These are phyloP conservation scores for Lasiodiplodia sp. DNA, from an alignment of 2,329 filamentous ascomycete genomes.

Conservation along the genomic window DNA sequence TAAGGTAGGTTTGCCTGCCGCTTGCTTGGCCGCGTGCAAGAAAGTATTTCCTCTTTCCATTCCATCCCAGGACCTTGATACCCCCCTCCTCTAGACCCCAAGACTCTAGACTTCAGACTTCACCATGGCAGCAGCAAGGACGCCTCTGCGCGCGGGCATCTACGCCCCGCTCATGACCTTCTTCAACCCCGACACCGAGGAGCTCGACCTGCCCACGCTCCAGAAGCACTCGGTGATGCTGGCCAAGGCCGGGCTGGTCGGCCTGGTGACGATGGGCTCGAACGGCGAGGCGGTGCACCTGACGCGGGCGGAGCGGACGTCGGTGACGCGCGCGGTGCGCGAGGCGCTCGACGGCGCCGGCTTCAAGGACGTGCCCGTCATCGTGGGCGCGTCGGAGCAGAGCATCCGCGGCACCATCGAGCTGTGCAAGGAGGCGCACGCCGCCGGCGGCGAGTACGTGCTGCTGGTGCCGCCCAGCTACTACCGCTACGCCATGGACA, in stretches of 20 bases:
- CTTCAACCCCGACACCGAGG: conserved; percentile 83
- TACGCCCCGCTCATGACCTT: conserved; percentile 93
- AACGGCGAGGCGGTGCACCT: conserved; percentile 91
- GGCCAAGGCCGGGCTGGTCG: conserved; percentile 77
- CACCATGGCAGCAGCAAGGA: conserved; percentile 43
- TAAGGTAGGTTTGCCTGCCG: conserved; percentile 30
- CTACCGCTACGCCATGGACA: conserved; percentile 79
- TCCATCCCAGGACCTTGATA: conserved; percentile 20
- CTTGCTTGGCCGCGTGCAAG: not conserved
- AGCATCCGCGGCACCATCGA: conserved; percentile 82
- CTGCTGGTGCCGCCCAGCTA: conserved; percentile 83
- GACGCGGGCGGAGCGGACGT: conserved; percentile 76
- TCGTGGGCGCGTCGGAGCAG: conserved; percentile 82
- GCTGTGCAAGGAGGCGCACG: conserved; percentile 70
- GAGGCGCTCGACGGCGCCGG: conserved; percentile 83
- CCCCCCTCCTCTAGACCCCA: not conserved
- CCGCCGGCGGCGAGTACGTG: conserved; percentile 79
- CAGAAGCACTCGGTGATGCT: conserved; percentile 82
- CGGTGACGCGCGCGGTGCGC: conserved; percentile 78
- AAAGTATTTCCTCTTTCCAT: not conserved
- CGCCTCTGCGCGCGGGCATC: conserved; percentile 79
- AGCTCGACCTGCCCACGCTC: conserved; percentile 80
- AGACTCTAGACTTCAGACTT: conserved; percentile 25
- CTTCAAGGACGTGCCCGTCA: conserved; percentile 77
- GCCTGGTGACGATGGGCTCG: conserved; percentile 86